phyloP scores from a whole-genome alignment of 768 basidiomycete genomes.

The Agaricus blazei region DNA sequence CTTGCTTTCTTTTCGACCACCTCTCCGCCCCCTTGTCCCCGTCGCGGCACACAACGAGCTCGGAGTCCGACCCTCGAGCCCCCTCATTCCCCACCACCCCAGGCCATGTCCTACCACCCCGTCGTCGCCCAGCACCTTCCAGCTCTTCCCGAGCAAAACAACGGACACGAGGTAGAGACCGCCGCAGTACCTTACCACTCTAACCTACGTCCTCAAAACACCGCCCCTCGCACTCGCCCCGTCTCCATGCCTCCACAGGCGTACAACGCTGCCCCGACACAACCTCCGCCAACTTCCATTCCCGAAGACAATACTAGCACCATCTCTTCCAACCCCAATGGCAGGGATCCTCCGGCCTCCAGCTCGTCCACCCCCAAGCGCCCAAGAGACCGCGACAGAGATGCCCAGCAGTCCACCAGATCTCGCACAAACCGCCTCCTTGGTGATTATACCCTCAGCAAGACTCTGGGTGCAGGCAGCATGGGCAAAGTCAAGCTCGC shows the following conservation, averaged over 20 bases:
- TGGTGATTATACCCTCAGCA: slow-evolving; percentile 93
- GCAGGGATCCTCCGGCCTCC: slow-evolving; percentile 1
- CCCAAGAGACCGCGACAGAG: slow-evolving; percentile 7
- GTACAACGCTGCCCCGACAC: slow-evolving; percentile 17
- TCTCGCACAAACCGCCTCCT: slow-evolving; percentile 54
- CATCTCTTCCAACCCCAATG: neutral
- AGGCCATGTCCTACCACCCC: slow-evolving; percentile 34
- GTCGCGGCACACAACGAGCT: neutral
- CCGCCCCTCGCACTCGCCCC: slow-evolving; percentile 50
- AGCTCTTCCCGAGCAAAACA: slow-evolving; percentile 47
- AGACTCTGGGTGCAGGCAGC: slow-evolving; percentile 94
- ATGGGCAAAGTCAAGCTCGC: slow-evolving; percentile 99
- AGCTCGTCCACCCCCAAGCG: slow-evolving; percentile 12
- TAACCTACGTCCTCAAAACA: slow-evolving; percentile 24
- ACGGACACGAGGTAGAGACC: slow-evolving; percentile 61
- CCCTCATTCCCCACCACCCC: neutral
- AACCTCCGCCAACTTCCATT: slow-evolving; percentile 6
- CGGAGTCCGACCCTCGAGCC: neutral
- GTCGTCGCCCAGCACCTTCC: slow-evolving; percentile 40
- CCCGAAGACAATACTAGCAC: slow-evolving; percentile 9
- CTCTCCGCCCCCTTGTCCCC: neutral
- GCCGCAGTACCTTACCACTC: slow-evolving; percentile 15
- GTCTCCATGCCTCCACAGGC: slow-evolving; percentile 74
- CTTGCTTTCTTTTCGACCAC: neutral
- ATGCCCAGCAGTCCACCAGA: neutral